Conservation (phyloP, 2,329 filamentous ascomycete genomes). For the Arthrobotrys entomopaga region DNA sequence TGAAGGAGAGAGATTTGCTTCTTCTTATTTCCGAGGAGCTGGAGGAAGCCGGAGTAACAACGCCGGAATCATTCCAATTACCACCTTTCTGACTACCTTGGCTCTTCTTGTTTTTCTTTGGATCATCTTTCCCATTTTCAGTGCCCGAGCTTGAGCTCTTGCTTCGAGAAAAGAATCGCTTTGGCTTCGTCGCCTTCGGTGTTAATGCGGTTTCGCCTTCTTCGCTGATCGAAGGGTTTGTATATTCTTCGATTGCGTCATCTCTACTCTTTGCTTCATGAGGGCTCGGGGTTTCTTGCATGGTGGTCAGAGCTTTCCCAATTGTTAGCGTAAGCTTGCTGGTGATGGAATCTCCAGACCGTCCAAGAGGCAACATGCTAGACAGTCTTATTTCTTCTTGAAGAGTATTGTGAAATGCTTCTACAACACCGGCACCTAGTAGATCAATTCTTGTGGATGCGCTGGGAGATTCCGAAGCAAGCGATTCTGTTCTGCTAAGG, state of each 20-base stretch:
- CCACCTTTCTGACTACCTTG: constrained; percentile 1
- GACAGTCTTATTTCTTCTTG: constrained; percentile 68
- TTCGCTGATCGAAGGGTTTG: constrained; percentile 30
- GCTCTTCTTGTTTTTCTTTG: constrained; percentile 21
- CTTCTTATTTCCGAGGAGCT: constrained; percentile 60
- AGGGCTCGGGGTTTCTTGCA: constrained; percentile 51
- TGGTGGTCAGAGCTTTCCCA: constrained; percentile 53
- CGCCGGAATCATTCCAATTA: constrained; percentile 65
- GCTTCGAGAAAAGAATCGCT: constrained; percentile 35
- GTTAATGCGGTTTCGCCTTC: constrained; percentile 32
- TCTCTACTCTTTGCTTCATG: constrained; percentile 32
- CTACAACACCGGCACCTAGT: constrained; percentile 79
- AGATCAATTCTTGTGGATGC: constrained; percentile 78
- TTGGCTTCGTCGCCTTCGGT: constrained; percentile 41
- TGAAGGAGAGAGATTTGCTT: constrained; percentile 61
- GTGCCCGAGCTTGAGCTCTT: constrained; percentile 47
- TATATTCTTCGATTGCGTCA: constrained; percentile 12
- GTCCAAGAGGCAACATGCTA: constrained; percentile 36
- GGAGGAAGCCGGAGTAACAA: constrained; percentile 70
- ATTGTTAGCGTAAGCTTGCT: constrained; percentile 54
- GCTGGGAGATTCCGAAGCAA: constrained; percentile 60
- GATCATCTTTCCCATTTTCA: constrained; percentile 30
- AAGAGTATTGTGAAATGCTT: constrained; percentile 81
- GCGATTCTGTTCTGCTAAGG: constrained; percentile 64
- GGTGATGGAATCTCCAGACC: constrained; percentile 25